A percentile compares a stretch with the other conserved stretches of the same genome.
These are phyloP conservation scores for Cryptococcus sp. DNA, from an alignment of 1,284 basidiomycete genomes.

Conservation along the genomic window DNA sequence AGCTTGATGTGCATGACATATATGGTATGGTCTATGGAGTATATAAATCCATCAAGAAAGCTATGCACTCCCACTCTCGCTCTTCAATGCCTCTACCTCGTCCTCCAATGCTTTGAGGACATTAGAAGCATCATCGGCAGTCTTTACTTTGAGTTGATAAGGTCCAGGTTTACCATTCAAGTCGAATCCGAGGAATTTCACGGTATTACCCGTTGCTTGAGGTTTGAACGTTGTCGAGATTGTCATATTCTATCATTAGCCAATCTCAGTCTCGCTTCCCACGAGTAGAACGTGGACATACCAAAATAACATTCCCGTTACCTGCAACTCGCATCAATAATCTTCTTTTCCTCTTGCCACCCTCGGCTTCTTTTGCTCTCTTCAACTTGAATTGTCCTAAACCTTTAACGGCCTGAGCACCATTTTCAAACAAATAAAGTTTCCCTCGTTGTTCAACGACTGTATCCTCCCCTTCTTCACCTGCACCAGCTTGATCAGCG, in stretches of 20 bases:
- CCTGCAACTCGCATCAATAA: constrained; percentile 44
- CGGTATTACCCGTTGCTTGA: constrained; percentile 16
- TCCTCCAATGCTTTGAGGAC: constrained; percentile 5
- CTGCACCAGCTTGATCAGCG: constrained; percentile 36
- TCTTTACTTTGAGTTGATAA: constrained; percentile 49
- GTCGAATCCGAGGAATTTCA: constrained; percentile 38
- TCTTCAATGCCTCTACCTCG: neutral
- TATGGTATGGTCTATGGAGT: too few relatives aligned
- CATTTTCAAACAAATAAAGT: constrained; percentile 57
- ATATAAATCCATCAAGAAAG: too few relatives aligned
- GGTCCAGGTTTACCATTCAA: constrained; percentile 53
- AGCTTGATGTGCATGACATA: too few relatives aligned
- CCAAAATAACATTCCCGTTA: constrained; percentile 36
- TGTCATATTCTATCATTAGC: constrained; percentile 36
- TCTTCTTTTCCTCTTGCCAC: constrained; percentile 28
- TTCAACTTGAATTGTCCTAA: constrained; percentile 42
- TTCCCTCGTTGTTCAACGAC: constrained; percentile 60
- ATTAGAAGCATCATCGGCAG: neutral
- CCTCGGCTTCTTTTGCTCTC: constrained; percentile 21
- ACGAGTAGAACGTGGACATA: constrained; percentile 14
- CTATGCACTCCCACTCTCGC: too few relatives aligned
- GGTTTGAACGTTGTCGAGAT: constrained; percentile 23
- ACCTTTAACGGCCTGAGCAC: constrained; percentile 44
- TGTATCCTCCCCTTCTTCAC: constrained; percentile 75
- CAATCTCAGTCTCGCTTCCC: neutral